Conservation (phyloP, 192 early-diverging fungal genomes). For the Coemansia sp. region DNA sequence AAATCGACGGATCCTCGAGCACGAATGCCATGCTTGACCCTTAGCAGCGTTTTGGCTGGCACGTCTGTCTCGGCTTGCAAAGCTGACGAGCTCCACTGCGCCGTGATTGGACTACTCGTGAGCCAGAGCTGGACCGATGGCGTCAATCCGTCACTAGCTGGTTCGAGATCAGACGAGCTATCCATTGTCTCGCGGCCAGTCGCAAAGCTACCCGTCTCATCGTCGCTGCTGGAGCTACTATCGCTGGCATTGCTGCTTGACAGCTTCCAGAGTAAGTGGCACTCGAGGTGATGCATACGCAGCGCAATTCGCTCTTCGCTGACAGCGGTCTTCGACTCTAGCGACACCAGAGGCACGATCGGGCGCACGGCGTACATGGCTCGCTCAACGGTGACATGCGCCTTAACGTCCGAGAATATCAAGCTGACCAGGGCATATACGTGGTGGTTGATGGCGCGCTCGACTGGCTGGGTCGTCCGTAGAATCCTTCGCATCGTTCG, state of each 20-base stretch:
- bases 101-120: constrained; percentile 38
- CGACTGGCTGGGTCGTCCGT: not conserved
- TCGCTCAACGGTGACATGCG: constrained; percentile 35
- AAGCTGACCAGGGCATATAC: constrained; percentile 33
- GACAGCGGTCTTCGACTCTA: not conserved
- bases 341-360: constrained; percentile 7
- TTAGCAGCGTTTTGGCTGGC: constrained; percentile 12
- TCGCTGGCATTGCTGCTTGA: not conserved
- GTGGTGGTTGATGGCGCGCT: constrained; percentile 11
- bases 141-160: constrained; percentile 4
- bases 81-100: constrained; percentile 21
- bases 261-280: constrained; percentile 42
- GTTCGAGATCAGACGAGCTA: not conserved
- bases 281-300: constrained; percentile 39
- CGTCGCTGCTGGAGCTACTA: not conserved
- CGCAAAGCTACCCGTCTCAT: constrained; percentile 7
- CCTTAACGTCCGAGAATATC: constrained; percentile 48
- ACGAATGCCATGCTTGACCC: constrained; percentile 30
- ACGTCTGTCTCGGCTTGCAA: constrained; percentile 6
- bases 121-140: constrained; percentile 30
- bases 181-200: constrained; percentile 10
- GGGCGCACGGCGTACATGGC: constrained; percentile 47
- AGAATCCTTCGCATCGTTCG: constrained; percentile 21
- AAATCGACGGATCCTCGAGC: constrained; percentile 23
- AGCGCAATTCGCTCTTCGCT: constrained; percentile 19